Evolutionary conservation across 441 rosid genomes (phyloP).

Genomic region (Erodium moschatum): DNA sequence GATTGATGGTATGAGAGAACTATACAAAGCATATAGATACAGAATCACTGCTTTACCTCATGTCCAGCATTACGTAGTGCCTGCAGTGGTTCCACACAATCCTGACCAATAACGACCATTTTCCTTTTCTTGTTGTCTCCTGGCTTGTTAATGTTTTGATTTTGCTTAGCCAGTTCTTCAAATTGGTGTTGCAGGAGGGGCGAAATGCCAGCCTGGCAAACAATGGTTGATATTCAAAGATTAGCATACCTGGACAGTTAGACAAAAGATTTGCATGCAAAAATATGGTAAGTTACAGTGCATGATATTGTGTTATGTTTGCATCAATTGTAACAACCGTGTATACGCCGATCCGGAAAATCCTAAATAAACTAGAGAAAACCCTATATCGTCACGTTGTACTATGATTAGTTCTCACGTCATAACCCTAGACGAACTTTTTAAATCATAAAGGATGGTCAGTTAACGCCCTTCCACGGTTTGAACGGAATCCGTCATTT

Average conservation of each 20-base stretch:
- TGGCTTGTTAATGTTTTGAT: conserved; percentile 22
- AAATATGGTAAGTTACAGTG: background rate
- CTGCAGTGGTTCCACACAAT: conserved; percentile 79
- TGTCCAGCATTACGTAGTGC: conserved; percentile 65
- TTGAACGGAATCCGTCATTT: too few relatives aligned
- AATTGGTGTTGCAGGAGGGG: conserved; percentile 65
- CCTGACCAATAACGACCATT: conserved; percentile 71
- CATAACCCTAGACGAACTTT: too few relatives aligned
- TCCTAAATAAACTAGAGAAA: background rate
- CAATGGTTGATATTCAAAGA: conserved; percentile 4
- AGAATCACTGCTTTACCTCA: conserved; percentile 39
- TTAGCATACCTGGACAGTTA: background rate
- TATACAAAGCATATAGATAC: background rate
- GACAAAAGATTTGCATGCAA: background rate
- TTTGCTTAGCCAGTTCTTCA: conserved; percentile 51
- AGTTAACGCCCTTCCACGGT: too few relatives aligned
- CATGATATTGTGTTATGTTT: background rate
- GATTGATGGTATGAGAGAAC: too few relatives aligned
- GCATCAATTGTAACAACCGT: conserved; percentile 13
- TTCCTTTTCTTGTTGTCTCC: conserved; percentile 48
- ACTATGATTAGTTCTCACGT: too few relatives aligned
- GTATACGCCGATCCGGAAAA: background rate
- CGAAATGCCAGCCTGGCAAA: conserved; percentile 65
- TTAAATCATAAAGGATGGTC: too few relatives aligned
- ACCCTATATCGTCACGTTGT: too few relatives aligned